Percentiles rank a stretch among this genome's conserved stretches.
phyloP scores from a whole-genome alignment of 1,139 yeast species.

The Debaryomyces fabryi region DNA sequence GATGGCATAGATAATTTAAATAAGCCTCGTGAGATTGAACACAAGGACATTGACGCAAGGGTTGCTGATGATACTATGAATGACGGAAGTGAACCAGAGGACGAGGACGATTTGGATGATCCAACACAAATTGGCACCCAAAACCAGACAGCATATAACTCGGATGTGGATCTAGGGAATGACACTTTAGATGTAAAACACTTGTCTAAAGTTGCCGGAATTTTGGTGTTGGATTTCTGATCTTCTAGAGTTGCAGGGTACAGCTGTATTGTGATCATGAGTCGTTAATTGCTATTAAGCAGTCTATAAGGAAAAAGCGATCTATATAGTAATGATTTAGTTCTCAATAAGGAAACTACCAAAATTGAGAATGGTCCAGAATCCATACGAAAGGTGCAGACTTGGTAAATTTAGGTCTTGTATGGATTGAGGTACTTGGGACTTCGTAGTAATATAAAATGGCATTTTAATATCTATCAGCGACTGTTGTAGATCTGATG shows the following conservation, averaged over 20 bases:
- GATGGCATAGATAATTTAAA: slow-evolving; percentile 38
- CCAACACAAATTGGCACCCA: slow-evolving; percentile 23
- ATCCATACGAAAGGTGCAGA: slow-evolving; percentile 31
- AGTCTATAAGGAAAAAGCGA: background rate
- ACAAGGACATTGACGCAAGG: slow-evolving; percentile 20
- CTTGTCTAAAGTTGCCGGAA: slow-evolving; percentile 55
- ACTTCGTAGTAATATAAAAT: slow-evolving; percentile 29
- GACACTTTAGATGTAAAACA: slow-evolving; percentile 55
- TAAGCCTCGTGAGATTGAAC: slow-evolving; percentile 15
- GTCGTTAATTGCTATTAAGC: background rate
- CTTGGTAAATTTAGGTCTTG: slow-evolving; percentile 21
- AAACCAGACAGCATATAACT: slow-evolving; percentile 19
- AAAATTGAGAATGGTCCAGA: slow-evolving; percentile 35
- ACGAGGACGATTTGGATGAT: slow-evolving; percentile 18
- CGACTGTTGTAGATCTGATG: background rate
- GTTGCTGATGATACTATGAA: slow-evolving; percentile 22
- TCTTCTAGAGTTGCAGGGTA: background rate
- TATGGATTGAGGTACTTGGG: slow-evolving; percentile 29
- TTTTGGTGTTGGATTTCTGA: slow-evolving; percentile 57
- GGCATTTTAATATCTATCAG: slow-evolving; percentile 25
- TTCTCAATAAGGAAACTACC: slow-evolving; percentile 14
- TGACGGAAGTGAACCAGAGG: slow-evolving; percentile 17
- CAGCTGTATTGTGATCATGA: background rate
- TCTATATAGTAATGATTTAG: background rate
- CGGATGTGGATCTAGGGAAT: slow-evolving; percentile 20